phyloP scores from a whole-genome alignment of 805 yeast species.

The Candida qinlingensis region DNA sequence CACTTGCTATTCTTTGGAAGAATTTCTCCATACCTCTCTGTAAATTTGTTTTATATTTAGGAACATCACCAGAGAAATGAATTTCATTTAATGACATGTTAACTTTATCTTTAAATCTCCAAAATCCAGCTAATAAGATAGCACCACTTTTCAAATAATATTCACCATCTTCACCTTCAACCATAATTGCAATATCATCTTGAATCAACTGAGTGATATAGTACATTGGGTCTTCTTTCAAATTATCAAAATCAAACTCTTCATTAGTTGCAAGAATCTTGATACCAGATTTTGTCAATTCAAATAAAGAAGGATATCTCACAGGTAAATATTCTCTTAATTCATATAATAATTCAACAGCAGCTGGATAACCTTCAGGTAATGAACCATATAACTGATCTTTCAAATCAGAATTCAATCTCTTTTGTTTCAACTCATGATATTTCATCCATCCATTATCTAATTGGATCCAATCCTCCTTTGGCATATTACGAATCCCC shows the following conservation, averaged over 20 bases:
- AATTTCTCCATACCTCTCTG: slow-evolving; percentile 63
- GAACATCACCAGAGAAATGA: slow-evolving; percentile 66
- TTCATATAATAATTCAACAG: slow-evolving; percentile 50
- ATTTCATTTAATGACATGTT: slow-evolving; percentile 50
- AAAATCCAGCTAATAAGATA: slow-evolving; percentile 61
- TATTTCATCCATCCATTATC: slow-evolving; percentile 60
- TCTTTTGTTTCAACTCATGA: slow-evolving; percentile 45
- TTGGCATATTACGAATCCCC: slow-evolving; percentile 64
- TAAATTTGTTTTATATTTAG: slow-evolving; percentile 54
- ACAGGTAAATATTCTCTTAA: slow-evolving; percentile 47
- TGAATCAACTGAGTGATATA: slow-evolving; percentile 55
- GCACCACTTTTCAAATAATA: slow-evolving; percentile 57
- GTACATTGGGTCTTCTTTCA: slow-evolving; percentile 49
- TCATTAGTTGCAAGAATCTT: slow-evolving; percentile 50
- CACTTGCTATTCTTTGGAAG: slow-evolving; percentile 49
- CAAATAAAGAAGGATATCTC: slow-evolving; percentile 53
- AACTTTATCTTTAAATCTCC: slow-evolving; percentile 60
- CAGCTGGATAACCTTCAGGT: slow-evolving; percentile 47
- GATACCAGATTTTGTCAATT: slow-evolving; percentile 14
- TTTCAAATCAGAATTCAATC: slow-evolving; percentile 44
- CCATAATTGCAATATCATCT: slow-evolving; percentile 65
- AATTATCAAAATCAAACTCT: slow-evolving; percentile 28
- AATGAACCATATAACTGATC: slow-evolving; percentile 37
- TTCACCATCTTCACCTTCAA: slow-evolving; percentile 53
- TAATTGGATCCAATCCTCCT: slow-evolving; percentile 59